Base-by-base conservation (phyloP, 768 basidiomycete genomes). In the Rossbeevera mucosa region DNA sequence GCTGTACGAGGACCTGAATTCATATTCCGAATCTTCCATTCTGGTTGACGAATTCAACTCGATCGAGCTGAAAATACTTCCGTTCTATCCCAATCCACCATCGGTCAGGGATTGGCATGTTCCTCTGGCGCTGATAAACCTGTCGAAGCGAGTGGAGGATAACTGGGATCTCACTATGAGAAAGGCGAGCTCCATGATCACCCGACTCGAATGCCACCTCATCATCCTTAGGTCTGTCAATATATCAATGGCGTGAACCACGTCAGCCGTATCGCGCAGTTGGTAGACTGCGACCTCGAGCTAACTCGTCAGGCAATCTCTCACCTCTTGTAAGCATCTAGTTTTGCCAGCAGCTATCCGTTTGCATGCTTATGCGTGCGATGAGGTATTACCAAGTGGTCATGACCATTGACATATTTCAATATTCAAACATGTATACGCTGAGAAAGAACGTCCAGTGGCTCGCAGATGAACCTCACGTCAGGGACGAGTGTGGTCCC, bases 341-440 rank as follows among this genome's bases (percentile, higher is more conserved):
- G 13, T 41, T 12, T 25, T 24, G 5, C 40, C 12, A n/a, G 12
- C 50, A 24, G 22, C 20, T 11, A 21, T 40, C 24, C 16, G 25
- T n/a, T 33, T 31, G 40, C 43, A 50, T 36, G 5, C 58, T 62
- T 28, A 50, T 31, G 41, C 22, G 21, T 25, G 51, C 16, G 42
- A 22, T n/a, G 57, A 94, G 92, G 41, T 96, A 93, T 64, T 97
- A 98, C 66, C 92, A 96, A 72, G 93, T 94, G 38, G 84, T 96
- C 58, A 93, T 98, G 88, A 88, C 85, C 56, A 83, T 94, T 50
- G 96, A 99, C 72, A 91, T 98, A 41, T 99, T 99, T 67, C 94
- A 96, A 67, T 95, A 88, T 68, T 93, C 93, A 14, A 98, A 98
- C 68, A 92, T 95, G 85, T 99, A 99, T 65, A 93, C 92, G 0